Conservation (phyloP, 2,329 filamentous ascomycete genomes). For the Epichloe gansuensis region DNA sequence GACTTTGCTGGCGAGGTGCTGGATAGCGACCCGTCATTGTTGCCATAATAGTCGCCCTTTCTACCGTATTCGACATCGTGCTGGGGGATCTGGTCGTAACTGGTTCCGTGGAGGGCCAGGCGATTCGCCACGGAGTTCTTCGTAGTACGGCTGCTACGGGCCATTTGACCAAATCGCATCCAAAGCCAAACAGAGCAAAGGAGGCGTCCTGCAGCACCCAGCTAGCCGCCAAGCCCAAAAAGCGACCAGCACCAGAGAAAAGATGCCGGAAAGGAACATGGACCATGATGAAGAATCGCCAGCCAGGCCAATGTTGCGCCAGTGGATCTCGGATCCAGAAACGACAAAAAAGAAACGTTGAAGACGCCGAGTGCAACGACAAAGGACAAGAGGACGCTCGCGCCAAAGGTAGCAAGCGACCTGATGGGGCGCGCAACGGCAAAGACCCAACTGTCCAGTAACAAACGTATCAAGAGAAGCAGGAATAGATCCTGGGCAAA, state of each 20-base stretch:
- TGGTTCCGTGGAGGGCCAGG: neutral
- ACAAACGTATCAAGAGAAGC: slow-evolving; percentile 17
- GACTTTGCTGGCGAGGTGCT: neutral
- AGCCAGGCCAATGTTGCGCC: slow-evolving; percentile 21
- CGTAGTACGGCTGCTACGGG: slow-evolving; percentile 9
- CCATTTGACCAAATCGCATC: slow-evolving; percentile 16
- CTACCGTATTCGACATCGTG: slow-evolving; percentile 12
- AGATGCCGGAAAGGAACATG: slow-evolving; percentile 19
- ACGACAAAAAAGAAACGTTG: slow-evolving; percentile 15
- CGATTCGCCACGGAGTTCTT: neutral
- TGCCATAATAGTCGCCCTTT: slow-evolving; percentile 3
- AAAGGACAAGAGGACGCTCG: slow-evolving; percentile 9
- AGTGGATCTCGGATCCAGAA: slow-evolving; percentile 22
- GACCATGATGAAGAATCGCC: slow-evolving; percentile 19
- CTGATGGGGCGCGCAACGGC: slow-evolving; percentile 6
- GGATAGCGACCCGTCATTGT: slow-evolving; percentile 6
- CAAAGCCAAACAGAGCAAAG: slow-evolving; percentile 10
- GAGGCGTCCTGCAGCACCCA: slow-evolving; percentile 17
- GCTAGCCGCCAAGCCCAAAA: slow-evolving; percentile 8
- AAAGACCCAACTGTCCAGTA: slow-evolving; percentile 15
- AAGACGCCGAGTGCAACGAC: slow-evolving; percentile 14
- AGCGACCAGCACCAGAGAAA: slow-evolving; percentile 14
- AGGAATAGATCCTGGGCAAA: slow-evolving; percentile 20
- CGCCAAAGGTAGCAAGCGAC: slow-evolving; percentile 5
- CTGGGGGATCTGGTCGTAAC: slow-evolving; percentile 14